phyloP scores from a whole-genome alignment of 2,329 filamentous ascomycete genomes.

The Pseudocercospora crystallina region DNA sequence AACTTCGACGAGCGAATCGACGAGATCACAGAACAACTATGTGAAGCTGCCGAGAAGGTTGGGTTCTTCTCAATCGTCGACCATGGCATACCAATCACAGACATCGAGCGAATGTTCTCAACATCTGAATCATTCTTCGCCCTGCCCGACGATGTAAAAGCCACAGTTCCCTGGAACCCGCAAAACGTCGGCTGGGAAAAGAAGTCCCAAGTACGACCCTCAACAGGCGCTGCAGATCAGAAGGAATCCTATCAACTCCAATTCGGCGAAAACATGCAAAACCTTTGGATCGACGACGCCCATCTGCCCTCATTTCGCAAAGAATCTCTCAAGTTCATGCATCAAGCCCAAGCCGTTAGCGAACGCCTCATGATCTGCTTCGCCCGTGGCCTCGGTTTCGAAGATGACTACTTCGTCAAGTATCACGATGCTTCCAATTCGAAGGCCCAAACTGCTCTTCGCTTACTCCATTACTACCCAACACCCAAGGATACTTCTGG shows the following conservation, averaged over 20 bases:
- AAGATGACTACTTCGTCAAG: conserved; percentile 56
- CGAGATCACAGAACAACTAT: conserved; percentile 53
- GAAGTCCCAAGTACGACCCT: conserved; percentile 57
- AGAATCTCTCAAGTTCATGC: conserved; percentile 54
- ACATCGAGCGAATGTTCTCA: conserved; percentile 53
- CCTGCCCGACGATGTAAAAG: conserved; percentile 53
- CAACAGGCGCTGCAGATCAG: conserved; percentile 57
- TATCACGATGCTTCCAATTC: conserved; percentile 52
- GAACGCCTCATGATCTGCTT: conserved; percentile 60
- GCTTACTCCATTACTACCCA: conserved; percentile 56
- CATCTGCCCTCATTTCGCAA: conserved; percentile 51
- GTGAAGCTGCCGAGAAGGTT: conserved; percentile 55
- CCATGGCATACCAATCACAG: conserved; percentile 51
- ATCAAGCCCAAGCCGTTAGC: conserved; percentile 51
- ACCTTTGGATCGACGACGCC: conserved; percentile 52
- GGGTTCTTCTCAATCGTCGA: conserved; percentile 61
- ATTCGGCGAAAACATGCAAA: conserved; percentile 55
- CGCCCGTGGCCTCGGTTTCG: conserved; percentile 56
- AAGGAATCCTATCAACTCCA: conserved; percentile 65
- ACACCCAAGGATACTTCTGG: conserved; percentile 32
- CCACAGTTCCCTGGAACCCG: conserved; percentile 53
- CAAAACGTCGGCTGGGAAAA: conserved; percentile 63
- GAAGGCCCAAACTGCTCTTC: conserved; percentile 55
- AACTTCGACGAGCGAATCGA: conserved; percentile 55
- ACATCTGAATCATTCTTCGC: conserved; percentile 55